A percentile compares a stretch with the other conserved stretches of the same genome.
These are phyloP conservation scores for Leccinum angustisporum DNA, from an alignment of 1,284 basidiomycete species.

Conservation along the genomic window DNA sequence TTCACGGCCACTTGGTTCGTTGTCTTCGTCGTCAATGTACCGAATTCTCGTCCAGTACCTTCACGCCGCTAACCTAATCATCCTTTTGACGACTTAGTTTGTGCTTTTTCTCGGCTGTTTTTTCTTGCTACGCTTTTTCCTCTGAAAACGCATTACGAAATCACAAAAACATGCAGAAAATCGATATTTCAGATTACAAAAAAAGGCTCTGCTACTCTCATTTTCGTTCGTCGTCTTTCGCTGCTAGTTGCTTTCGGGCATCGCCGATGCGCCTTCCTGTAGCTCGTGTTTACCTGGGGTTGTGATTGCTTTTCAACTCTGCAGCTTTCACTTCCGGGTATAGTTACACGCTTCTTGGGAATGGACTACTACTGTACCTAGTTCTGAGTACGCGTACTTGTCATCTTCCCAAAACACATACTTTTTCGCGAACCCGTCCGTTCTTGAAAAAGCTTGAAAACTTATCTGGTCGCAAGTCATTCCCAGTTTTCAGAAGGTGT, in stretches of 20 bases:
- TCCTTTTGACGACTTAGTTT: slow-evolving; percentile 34
- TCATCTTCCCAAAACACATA: slow-evolving; percentile 11
- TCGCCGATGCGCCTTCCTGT: slow-evolving; percentile 13
- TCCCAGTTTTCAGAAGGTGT: background rate
- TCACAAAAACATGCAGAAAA: slow-evolving; percentile 52
- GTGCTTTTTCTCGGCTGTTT: slow-evolving; percentile 34
- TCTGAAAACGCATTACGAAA: slow-evolving; percentile 39
- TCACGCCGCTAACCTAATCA: slow-evolving; percentile 38
- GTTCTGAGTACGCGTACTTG: slow-evolving; percentile 18
- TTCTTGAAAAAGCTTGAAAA: background rate
- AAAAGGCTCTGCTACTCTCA: slow-evolving; percentile 33
- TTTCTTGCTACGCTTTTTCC: slow-evolving; percentile 38
- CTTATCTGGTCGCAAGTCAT: background rate
- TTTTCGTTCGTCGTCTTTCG: slow-evolving; percentile 17
- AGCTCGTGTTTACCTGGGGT: slow-evolving; percentile 8
- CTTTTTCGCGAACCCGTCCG: background rate
- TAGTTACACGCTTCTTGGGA: slow-evolving; percentile 39
- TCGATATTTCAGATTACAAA: slow-evolving; percentile 40
- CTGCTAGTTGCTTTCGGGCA: slow-evolving; percentile 33
- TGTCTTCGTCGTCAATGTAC: slow-evolving; percentile 36
- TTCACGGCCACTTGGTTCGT: slow-evolving; percentile 25
- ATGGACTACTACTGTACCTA: slow-evolving; percentile 20
- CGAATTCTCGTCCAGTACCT: slow-evolving; percentile 32
- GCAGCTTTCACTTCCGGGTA: slow-evolving; percentile 34
- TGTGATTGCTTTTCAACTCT: slow-evolving; percentile 23